A percentile compares a stretch with the other conserved stretches of the same genome.
phyloP scores from a whole-genome alignment of 1,284 basidiomycete species.

The Rhodotorula sp. region DNA sequence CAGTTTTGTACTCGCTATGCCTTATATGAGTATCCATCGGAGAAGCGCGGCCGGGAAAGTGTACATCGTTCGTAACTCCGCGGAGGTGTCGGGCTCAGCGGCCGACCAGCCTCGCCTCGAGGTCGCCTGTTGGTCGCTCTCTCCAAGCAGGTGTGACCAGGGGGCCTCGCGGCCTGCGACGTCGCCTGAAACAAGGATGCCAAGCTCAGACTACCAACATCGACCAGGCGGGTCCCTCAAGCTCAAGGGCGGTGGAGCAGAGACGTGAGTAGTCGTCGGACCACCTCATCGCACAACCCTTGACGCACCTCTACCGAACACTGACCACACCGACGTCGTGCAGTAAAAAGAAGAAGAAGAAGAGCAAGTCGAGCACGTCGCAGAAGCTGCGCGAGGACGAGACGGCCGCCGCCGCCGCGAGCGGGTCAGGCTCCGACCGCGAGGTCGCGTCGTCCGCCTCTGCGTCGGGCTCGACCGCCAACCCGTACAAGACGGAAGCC shows the following conservation, averaged over 20 bases:
- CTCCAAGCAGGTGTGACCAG: background rate
- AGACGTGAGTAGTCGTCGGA: constrained; percentile 44
- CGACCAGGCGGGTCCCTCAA: constrained; percentile 74
- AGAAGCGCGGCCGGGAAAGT: too few species aligned
- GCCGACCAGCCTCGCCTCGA: too few species aligned
- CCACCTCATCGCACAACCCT: constrained; percentile 1
- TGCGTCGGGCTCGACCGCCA: constrained; percentile 50
- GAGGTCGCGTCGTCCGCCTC: constrained; percentile 8
- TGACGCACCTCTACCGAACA: too few species aligned
- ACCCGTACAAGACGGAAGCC: constrained; percentile 70
- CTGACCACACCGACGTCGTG: too few species aligned
- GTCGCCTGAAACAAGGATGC: constrained; percentile 12
- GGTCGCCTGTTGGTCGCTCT: too few species aligned
- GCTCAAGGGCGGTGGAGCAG: constrained; percentile 72
- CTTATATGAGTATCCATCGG: too few species aligned
- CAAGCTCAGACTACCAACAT: constrained; percentile 80
- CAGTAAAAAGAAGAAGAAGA: constrained; percentile 74
- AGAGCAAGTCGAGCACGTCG: constrained; percentile 62
- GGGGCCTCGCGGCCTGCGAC: constrained; percentile 4
- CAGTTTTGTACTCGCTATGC: too few species aligned
- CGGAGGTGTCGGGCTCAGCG: too few species aligned
- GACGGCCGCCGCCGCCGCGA: constrained; percentile 12
- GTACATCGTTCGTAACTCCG: too few species aligned
- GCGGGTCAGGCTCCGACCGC: constrained; percentile 8
- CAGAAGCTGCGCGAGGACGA: constrained; percentile 57